phyloP scores from a whole-genome alignment of 2,329 filamentous ascomycete species.

The Aureobasidium uvarum region DNA sequence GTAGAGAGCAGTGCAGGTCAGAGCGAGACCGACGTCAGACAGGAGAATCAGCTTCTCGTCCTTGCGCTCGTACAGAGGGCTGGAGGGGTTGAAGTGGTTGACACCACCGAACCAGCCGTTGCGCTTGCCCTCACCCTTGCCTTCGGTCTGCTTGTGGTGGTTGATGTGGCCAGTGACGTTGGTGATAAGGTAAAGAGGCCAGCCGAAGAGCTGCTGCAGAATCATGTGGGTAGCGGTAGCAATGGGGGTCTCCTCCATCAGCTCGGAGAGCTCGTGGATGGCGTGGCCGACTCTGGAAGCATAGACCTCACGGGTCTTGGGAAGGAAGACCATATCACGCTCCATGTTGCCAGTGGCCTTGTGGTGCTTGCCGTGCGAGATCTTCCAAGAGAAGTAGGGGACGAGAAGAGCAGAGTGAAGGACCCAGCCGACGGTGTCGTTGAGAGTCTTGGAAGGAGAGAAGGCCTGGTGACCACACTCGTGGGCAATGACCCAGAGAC shows the following conservation, averaged over 20 bases:
- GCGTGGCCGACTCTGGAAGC: constrained; percentile 71
- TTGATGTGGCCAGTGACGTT: constrained; percentile 97
- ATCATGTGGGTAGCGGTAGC: constrained; percentile 72
- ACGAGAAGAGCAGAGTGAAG: constrained; percentile 86
- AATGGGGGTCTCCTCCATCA: constrained; percentile 92
- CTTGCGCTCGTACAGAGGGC: constrained; percentile 87
- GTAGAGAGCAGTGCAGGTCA: constrained; percentile 62
- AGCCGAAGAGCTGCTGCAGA: constrained; percentile 84
- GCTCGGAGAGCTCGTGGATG: constrained; percentile 78
- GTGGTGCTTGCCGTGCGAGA: constrained; percentile 99
- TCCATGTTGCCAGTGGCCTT: constrained; percentile 97
- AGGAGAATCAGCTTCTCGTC: constrained; percentile 83
- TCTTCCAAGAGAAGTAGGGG: constrained; percentile 99
- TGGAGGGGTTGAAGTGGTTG: constrained; percentile 90
- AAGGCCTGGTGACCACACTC: constrained; percentile 98
- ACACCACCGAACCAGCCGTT: constrained; percentile 80
- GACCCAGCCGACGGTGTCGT: constrained; percentile 90
- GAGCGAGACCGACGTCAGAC: constrained; percentile 73
- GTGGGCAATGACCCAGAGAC: constrained; percentile 94
- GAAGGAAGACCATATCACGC: constrained; percentile 99
- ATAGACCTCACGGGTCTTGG: constrained; percentile 80
- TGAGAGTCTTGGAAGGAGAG: constrained; percentile 84
- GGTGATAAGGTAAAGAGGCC: constrained; percentile 85
- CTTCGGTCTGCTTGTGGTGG: constrained; percentile 88
- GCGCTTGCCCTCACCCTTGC: constrained; percentile 85